A percentile compares a stretch with the other conserved stretches of the same genome.
Conservation (phyloP, 805 yeast genomes). For the Metschnikowia colocasiae region DNA sequence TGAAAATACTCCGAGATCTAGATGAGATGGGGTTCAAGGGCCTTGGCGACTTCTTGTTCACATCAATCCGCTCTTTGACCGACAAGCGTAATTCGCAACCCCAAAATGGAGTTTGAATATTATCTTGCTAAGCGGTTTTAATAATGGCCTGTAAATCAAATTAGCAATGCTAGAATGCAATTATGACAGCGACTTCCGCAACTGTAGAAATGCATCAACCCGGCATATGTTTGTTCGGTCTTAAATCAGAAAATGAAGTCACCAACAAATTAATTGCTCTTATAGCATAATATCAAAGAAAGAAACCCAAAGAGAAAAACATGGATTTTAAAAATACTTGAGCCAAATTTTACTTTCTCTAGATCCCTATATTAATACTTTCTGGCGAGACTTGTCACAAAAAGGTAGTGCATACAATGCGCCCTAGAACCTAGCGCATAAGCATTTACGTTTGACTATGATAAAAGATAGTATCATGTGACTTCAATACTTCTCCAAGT, state of each 20-base stretch:
- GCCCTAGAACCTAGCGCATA: too few relatives aligned
- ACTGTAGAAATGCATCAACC: not conserved
- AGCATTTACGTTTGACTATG: too few relatives aligned
- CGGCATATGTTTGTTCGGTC: not conserved
- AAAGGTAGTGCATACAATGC: not conserved
- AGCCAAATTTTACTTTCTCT: too few relatives aligned
- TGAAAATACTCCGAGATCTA: conserved; percentile 42
- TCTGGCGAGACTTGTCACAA: not conserved
- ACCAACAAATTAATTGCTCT: too few relatives aligned
- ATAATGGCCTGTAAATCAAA: not conserved
- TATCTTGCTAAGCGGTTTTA: not conserved
- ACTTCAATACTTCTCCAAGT: too few relatives aligned
- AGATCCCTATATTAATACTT: not conserved
- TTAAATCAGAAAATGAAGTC: not conserved
- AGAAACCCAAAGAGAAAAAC: too few relatives aligned
- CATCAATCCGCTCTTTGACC: conserved; percentile 49
- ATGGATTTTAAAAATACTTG: not conserved
- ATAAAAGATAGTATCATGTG: too few relatives aligned
- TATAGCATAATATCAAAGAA: too few relatives aligned
- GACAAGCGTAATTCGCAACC: not conserved
- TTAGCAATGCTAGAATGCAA: not conserved
- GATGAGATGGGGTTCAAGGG: conserved; percentile 46
- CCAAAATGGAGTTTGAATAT: not conserved
- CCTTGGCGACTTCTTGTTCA: conserved; percentile 46
- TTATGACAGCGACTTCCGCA: not conserved